Percentiles rank a stretch among this genome's conserved stretches.
These are phyloP conservation scores for Exutisphaerella laricina DNA, from an alignment of 2,329 filamentous ascomycete genomes.

Conservation along the genomic window DNA sequence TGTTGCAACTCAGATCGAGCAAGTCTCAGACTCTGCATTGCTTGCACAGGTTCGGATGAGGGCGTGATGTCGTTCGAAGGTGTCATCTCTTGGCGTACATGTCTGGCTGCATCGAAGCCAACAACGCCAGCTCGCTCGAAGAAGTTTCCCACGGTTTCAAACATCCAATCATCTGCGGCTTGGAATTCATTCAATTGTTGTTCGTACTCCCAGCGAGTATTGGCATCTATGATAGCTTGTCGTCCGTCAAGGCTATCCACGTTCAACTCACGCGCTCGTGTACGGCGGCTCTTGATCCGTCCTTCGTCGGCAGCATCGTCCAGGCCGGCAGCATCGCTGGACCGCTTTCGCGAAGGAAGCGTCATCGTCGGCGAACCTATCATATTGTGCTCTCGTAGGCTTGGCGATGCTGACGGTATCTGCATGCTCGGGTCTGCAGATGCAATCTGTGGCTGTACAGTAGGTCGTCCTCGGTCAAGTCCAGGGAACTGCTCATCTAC, in stretches of 20 bases:
- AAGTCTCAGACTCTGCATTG: slow-evolving; percentile 12
- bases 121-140: slow-evolving; percentile 49
- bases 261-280: slow-evolving; percentile 54
- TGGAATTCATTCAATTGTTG: slow-evolving; percentile 49
- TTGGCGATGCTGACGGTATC: slow-evolving; percentile 7
- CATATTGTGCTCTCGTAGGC: slow-evolving; percentile 33
- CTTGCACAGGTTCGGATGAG: slow-evolving; percentile 1
- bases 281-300: slow-evolving; percentile 55
- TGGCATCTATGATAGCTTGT: slow-evolving; percentile 39
- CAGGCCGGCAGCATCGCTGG: slow-evolving; percentile 54
- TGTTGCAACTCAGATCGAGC: slow-evolving; percentile 22
- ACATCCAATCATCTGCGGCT: slow-evolving; percentile 54
- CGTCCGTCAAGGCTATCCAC: slow-evolving; percentile 42
- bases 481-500: slow-evolving; percentile 32
- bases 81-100: slow-evolving; percentile 28
- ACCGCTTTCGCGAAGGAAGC: slow-evolving; percentile 52
- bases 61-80: slow-evolving; percentile 3
- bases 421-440: slow-evolving; percentile 25
- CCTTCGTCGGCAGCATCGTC: slow-evolving; percentile 53
- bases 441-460: slow-evolving; percentile 29
- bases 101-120: slow-evolving; percentile 26
- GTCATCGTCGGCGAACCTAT: slow-evolving; percentile 27
- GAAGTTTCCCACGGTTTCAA: slow-evolving; percentile 48
- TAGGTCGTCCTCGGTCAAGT: slow-evolving; percentile 27
- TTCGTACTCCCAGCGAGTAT: slow-evolving; percentile 50